Conservation (phyloP, 176 grass and related monocot genomes). For the Paspalum vaginatum region DNA sequence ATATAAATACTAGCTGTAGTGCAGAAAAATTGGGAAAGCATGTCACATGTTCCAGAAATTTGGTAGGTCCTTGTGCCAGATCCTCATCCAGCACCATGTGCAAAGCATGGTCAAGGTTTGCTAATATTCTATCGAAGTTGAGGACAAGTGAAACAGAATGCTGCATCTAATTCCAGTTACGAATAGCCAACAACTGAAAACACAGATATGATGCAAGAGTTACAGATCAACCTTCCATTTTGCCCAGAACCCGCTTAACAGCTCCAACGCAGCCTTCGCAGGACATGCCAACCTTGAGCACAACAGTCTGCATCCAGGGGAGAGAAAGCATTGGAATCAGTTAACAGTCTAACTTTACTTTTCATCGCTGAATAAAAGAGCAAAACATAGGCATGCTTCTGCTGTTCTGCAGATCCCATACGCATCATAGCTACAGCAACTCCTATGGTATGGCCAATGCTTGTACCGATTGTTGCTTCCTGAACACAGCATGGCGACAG, state of each 20-base stretch:
- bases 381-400: not conserved
- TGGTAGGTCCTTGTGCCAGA: not conserved
- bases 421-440: not conserved
- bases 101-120: not conserved
- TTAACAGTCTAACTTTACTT: not conserved
- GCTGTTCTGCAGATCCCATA: not conserved
- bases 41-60: not conserved
- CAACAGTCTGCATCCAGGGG: slow-evolving; percentile 64
- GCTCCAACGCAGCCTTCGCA: slow-evolving; percentile 93
- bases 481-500: not conserved
- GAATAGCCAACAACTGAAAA: not conserved
- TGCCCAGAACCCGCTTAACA: slow-evolving; percentile 87
- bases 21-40: not conserved
- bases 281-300: slow-evolving; percentile 90
- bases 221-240: slow-evolving; percentile 80
- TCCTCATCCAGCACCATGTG: not conserved
- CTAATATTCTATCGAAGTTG: slow-evolving; percentile 6
- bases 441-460: not conserved
- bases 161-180: not conserved
- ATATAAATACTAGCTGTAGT: not conserved
- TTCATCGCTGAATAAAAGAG: not conserved
- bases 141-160: not conserved
- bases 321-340: slow-evolving; percentile 3
- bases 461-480: not conserved
- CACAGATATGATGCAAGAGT: not conserved